Evolutionary conservation across 305 asterid species (phyloP).

Genomic region (Solanum hybrid): DNA sequence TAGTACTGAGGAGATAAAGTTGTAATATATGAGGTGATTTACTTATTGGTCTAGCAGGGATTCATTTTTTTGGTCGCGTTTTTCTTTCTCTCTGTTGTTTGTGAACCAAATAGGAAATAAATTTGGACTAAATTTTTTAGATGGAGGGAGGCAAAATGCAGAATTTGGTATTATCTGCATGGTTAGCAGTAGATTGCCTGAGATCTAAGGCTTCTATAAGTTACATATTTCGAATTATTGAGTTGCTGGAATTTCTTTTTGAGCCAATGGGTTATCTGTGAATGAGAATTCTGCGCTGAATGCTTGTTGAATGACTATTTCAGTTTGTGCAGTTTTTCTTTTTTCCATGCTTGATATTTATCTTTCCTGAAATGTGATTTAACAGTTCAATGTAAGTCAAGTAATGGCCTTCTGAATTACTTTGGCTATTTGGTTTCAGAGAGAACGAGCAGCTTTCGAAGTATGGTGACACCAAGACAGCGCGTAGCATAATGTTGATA

Average conservation of each 20-base stretch:
- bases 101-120: not conserved
- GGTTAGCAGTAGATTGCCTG: not conserved
- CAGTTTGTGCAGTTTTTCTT: not conserved
- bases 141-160: not conserved
- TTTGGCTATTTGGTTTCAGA: conserved; percentile 29
- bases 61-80: not conserved
- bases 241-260: not conserved
- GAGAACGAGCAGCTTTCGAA: conserved; percentile 90
- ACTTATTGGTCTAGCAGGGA: not conserved
- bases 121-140: not conserved
- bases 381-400: not conserved
- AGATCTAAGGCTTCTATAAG: not conserved
- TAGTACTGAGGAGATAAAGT: not conserved
- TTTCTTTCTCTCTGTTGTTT: not conserved
- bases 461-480: conserved; percentile 87
- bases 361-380: not conserved
- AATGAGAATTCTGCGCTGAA: not conserved
- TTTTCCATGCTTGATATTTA: not conserved
- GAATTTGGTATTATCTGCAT: not conserved
- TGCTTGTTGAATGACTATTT: not conserved
- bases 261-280: not conserved
- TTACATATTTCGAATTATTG: not conserved
- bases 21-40: not conserved
- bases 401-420: not conserved
- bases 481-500: conserved; percentile 77